Base-by-base conservation (phyloP, 169 alveolate species). In the Eimeria brunetti region DNA sequence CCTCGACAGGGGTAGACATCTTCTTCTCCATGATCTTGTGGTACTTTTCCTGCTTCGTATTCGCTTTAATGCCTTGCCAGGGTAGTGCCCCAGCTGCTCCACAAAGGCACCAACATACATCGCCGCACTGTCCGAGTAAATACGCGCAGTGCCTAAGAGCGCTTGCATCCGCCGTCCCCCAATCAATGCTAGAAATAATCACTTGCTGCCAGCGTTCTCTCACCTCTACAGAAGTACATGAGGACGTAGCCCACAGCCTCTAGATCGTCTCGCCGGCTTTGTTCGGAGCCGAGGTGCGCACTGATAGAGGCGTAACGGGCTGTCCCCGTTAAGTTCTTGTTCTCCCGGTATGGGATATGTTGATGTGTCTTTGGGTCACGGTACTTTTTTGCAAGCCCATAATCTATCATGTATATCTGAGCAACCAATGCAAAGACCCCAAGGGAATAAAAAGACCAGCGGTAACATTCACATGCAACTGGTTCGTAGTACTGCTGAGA, bases 221-320 rank as follows among this genome's bases (percentile, higher is more conserved):
- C 89, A 94, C 96, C 96, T 91, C 97, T 95, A 80, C 97, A 96
- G 94, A 98, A 97, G 95, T 97, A 98, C 94, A 97, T 92, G 71
- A 97, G 94, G 60, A 97, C 97, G 97, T 97, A 97, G 69, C 99
- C 99, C 44, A 98, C 91, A n/a, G 98, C 98, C 95, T 98, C 99
- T 41, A 98, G 94, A 96, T 98, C 99, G 91, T 98, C 99, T 41
- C 99, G 97, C 53, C 98, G 96, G 86, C 99, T 96, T 90, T 97
- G 98, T 90, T 97, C 98, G n/a, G 96, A 85, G 69, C 99, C 99
- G 95, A 99, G 96, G 96, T 99, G 99, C 14, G 99, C 99, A 96
- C 99, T 99, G 76, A 99, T 99, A 78, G 99, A 97, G 30, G 99
- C 99, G 95, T 99, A 99, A 75, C 99, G 98, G 41, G 99, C 99